phyloP scores from a whole-genome alignment of 257 asterid species.

The Paulownia fortunei region DNA sequence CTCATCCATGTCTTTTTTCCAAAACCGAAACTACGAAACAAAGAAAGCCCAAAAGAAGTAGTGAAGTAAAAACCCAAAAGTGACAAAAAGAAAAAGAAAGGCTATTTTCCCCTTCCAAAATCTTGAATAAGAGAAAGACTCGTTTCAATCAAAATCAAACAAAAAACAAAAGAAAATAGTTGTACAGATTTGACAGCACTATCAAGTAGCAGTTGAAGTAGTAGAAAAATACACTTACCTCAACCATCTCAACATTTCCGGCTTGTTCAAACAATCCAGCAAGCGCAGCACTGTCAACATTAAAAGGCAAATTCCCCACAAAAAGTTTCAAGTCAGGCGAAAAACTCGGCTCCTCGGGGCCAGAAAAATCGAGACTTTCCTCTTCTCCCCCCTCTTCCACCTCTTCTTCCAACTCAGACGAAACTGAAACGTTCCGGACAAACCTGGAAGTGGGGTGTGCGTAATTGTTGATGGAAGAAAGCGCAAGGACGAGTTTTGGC shows the following conservation, averaged over 20 bases:
- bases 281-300: slow-evolving; percentile 70
- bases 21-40: too few species aligned
- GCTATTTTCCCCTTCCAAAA: too few species aligned
- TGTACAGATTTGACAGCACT: neutral
- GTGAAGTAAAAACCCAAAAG: neutral
- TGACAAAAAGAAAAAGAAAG: too few species aligned
- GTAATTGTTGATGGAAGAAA: slow-evolving; percentile 32
- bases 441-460: slow-evolving; percentile 36
- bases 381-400: slow-evolving; percentile 35
- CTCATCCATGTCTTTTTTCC: neutral
- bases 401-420: slow-evolving; percentile 60
- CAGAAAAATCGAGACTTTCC: slow-evolving; percentile 10
- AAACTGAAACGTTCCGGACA: slow-evolving; percentile 52
- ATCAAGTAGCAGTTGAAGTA: neutral
- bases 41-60: neutral
- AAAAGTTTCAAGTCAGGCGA: slow-evolving; percentile 73
- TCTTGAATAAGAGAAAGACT: neutral
- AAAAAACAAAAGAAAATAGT: neutral
- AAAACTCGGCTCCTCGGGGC: slow-evolving; percentile 37
- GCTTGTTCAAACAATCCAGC: slow-evolving; percentile 74
- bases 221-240: slow-evolving; percentile 50
- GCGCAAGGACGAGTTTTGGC: slow-evolving; percentile 43
- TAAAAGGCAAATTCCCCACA: slow-evolving; percentile 86
- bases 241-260: slow-evolving; percentile 88
- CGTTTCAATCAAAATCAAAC: neutral